A percentile compares a stretch with the other conserved stretches of the same genome.
Evolutionary conservation across 495 filamentous ascomycete species (phyloP).

Genomic region (Hyaloscypha finlandica): DNA sequence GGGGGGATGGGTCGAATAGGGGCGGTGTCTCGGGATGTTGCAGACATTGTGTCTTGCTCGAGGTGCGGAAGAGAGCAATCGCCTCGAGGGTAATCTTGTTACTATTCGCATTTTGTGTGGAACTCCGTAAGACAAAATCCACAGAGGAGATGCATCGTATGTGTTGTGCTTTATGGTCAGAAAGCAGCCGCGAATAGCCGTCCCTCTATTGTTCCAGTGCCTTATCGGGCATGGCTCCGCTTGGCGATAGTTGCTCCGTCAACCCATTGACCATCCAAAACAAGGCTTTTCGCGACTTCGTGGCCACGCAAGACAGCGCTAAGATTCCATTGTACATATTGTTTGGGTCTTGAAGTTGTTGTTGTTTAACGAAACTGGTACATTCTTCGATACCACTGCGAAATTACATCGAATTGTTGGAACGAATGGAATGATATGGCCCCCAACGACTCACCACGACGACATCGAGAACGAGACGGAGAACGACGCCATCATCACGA

Average conservation of each 20-base stretch:
- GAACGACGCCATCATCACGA: conserved; percentile 25
- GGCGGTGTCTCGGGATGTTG: conserved; percentile 9
- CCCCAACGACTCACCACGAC: conserved; percentile 28
- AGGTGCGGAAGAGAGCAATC: conserved; percentile 8
- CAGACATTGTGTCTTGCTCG: conserved; percentile 4
- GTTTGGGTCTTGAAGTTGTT: not conserved
- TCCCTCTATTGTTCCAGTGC: not conserved
- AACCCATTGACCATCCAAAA: not conserved
- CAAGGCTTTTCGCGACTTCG: not conserved
- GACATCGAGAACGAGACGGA: conserved; percentile 15
- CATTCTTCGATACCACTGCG: not conserved
- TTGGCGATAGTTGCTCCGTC: conserved; percentile 18
- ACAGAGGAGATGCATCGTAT: not conserved
- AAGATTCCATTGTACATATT: conserved; percentile 9
- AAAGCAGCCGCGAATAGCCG: conserved; percentile 11
- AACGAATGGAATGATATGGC: conserved; percentile 22
- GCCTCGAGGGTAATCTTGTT: conserved; percentile 9
- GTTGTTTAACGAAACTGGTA: not conserved
- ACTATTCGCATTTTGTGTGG: conserved; percentile 22
- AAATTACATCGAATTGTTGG: not conserved
- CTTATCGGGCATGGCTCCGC: not conserved
- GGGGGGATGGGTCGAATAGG: conserved; percentile 31
- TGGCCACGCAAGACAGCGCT: conserved; percentile 15
- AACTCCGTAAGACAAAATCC: not conserved
- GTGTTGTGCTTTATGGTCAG: not conserved